Evolutionary conservation across 768 basidiomycete species (phyloP).

Genomic region (Mycena polygramma): DNA sequence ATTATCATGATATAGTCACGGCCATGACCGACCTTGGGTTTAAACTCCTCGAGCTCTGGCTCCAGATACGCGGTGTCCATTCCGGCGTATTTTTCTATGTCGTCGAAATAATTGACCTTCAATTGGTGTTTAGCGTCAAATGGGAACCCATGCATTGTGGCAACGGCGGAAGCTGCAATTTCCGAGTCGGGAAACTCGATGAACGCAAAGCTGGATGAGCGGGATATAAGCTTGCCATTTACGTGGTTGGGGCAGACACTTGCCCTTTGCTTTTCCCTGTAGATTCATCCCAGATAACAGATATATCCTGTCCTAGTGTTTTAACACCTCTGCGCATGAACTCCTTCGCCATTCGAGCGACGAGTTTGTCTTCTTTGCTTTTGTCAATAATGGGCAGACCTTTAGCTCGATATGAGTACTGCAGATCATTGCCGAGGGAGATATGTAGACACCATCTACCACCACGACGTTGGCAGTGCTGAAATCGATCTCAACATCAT

Average conservation of each 20-base stretch:
- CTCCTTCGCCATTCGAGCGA: conserved; percentile 85
- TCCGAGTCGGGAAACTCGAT: conserved; percentile 83
- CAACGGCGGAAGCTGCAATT: conserved; percentile 77
- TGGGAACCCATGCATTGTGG: conserved; percentile 78
- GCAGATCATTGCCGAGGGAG: no score
- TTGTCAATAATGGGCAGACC: conserved; percentile 82
- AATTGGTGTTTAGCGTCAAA: conserved; percentile 93
- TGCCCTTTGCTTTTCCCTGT: conserved; percentile 94
- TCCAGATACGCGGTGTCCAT: conserved; percentile 85
- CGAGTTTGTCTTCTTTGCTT: conserved; percentile 83
- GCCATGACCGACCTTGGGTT: no score
- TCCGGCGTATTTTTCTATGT: conserved; percentile 85
- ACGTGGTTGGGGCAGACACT: conserved; percentile 46
- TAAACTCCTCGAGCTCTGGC: conserved; percentile 75
- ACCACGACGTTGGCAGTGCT: no score
- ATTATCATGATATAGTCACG: no score
- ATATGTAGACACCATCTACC: no score
- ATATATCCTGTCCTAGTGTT: conserved; percentile 82
- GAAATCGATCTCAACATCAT: no score
- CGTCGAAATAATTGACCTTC: conserved; percentile 87
- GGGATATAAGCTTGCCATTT: not conserved
- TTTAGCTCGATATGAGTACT: no score
- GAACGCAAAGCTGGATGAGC: conserved; percentile 8
- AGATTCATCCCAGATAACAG: conserved; percentile 88
- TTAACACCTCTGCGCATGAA: conserved; percentile 85